phyloP scores from a whole-genome alignment of 2,329 filamentous ascomycete species.

The Teratosphaeria pseudoeucalypti region DNA sequence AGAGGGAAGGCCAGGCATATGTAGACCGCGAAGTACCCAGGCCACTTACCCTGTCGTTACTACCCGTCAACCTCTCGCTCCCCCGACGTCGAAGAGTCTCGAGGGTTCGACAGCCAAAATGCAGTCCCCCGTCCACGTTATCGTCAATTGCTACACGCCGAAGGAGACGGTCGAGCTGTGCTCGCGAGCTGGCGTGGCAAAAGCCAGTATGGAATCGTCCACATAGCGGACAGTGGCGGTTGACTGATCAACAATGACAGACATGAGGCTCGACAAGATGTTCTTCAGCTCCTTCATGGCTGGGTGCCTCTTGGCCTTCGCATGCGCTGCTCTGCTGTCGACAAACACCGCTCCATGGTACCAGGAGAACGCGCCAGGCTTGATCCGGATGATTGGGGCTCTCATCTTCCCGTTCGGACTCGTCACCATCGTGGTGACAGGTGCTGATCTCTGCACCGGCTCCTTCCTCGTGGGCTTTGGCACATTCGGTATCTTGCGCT shows the following conservation, averaged over 20 bases:
- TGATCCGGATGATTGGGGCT: slow-evolving; percentile 22
- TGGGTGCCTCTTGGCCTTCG: slow-evolving; percentile 43
- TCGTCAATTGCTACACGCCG: slow-evolving; percentile 9
- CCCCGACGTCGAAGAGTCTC: not conserved
- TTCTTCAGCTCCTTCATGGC: slow-evolving; percentile 30
- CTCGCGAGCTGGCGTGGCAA: slow-evolving; percentile 40
- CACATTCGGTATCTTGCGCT: not conserved
- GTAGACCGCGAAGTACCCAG: not conserved
- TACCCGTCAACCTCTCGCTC: not conserved
- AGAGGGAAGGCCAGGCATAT: not conserved
- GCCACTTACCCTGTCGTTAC: not conserved
- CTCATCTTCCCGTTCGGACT: slow-evolving; percentile 24
- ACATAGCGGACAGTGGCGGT: not conserved
- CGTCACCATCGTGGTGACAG: slow-evolving; percentile 22
- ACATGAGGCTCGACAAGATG: not conserved
- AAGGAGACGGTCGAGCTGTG: slow-evolving; percentile 41
- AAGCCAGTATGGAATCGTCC: slow-evolving; percentile 38
- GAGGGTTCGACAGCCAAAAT: not conserved
- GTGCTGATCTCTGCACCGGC: slow-evolving; percentile 23
- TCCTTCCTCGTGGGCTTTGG: slow-evolving; percentile 18
- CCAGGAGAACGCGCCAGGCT: slow-evolving; percentile 21
- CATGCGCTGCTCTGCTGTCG: slow-evolving; percentile 34
- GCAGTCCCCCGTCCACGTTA: slow-evolving; percentile 2
- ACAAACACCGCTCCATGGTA: slow-evolving; percentile 21
- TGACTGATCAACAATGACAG: not conserved